A percentile compares a stretch with the other conserved stretches of the same genome.
Conservation (phyloP, 495 filamentous ascomycete species). For the Xylaria nigripes region DNA sequence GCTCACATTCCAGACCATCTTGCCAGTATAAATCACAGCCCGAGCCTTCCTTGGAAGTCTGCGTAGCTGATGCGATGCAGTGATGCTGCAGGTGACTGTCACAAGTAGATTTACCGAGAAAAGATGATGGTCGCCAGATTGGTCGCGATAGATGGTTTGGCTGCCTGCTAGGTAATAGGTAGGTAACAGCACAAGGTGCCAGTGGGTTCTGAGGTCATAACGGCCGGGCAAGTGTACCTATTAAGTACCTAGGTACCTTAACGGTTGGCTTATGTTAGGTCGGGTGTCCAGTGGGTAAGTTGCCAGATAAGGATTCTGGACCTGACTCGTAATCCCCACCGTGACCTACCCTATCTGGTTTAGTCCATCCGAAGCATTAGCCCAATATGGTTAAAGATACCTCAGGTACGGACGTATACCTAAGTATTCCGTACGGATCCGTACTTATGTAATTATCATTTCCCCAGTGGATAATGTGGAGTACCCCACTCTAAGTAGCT, state of each 20-base stretch:
- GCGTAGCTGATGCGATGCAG: neutral
- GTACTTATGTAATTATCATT: too few relatives aligned
- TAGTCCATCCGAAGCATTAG: too few relatives aligned
- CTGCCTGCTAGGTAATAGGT: neutral
- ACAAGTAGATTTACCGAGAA: neutral
- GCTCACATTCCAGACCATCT: slow-evolving; percentile 14
- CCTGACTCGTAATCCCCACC: too few relatives aligned
- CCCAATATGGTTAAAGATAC: too few relatives aligned
- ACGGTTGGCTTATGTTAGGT: too few relatives aligned
- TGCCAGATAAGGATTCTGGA: neutral
- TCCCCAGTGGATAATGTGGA: neutral
- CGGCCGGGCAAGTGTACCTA: neutral
- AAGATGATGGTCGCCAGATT: neutral
- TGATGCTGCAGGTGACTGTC: neutral
- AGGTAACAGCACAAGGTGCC: neutral
- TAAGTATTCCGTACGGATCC: too few relatives aligned
- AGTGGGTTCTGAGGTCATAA: slow-evolving; percentile 3
- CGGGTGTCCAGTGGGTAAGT: neutral
- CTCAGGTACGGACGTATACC: too few relatives aligned
- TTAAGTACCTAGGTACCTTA: neutral
- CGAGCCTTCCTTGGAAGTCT: neutral
- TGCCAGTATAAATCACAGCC: neutral
- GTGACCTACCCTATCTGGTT: too few relatives aligned
- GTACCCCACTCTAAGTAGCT: slow-evolving; percentile 2
- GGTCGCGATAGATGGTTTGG: neutral